Evolutionary conservation across 2,329 filamentous ascomycete species (phyloP), one percentile per base, ranked within the genome.

Genomic region (Thelonectria blattea): DNA sequence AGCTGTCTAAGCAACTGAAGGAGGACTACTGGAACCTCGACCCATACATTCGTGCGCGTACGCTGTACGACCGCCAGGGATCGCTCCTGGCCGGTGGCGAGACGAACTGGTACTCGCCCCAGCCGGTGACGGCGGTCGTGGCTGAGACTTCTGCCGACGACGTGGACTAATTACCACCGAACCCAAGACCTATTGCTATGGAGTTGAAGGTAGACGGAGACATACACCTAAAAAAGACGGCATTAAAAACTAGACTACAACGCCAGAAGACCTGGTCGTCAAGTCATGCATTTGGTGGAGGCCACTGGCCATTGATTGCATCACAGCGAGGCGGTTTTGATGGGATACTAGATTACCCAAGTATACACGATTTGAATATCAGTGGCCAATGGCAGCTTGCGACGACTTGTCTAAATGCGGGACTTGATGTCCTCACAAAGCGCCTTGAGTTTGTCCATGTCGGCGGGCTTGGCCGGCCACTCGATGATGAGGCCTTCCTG

Each of bases 1-100:
- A 79, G 3, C 71, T 95, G 27, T 88, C 91, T 2, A 82, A 82
- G 52, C 78, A 85, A 63, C 73, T 98, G 68, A 83, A 83, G 62
- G 81, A 84, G 49, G 91, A 91, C 68, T 99, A 98, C 79, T 99
- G 95, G 94, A 83, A 84, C 41, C 76, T 97, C 53, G 95, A 99
- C 77, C 92, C 92, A 0, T 96, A 94, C 74, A 74, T 98, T 30
- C 83, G 95, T 41, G 92, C 93, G 12, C 84, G 89, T 70, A 91
- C 88, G n/a, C 77, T 92, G 62, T 97, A 97, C 69, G 95, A 99
- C 75, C 86, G 95, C 61, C 84, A 83, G 12, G 91, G 93, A 1
- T 79, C 95, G 61, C 82, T 98, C 47, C 79, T 85, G 61, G 77
- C 81, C 1, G 87, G 81, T 11, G 93, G 93, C 1, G 83, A 83